Evolutionary conservation across 2,329 filamentous ascomycete species (phyloP).

Genomic region (Talaromyces verruculosus): DNA sequence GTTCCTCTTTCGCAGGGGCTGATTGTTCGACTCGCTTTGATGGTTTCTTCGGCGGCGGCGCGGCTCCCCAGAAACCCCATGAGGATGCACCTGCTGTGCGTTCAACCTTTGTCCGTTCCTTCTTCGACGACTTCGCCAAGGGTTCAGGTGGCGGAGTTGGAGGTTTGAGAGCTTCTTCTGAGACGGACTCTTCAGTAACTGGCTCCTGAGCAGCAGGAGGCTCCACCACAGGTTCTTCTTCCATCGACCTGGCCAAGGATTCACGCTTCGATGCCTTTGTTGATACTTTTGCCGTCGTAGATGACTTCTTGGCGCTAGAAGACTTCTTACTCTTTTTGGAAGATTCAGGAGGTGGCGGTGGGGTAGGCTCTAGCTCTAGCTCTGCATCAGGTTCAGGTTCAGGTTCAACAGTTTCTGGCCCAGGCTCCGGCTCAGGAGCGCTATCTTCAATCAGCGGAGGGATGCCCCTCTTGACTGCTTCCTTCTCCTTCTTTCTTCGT

Average conservation of each 20-base stretch:
- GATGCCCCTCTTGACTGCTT: slow-evolving; percentile 18
- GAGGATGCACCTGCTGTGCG: slow-evolving; percentile 65
- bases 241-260: slow-evolving; percentile 26
- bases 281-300: slow-evolving; percentile 25
- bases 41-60: slow-evolving; percentile 49
- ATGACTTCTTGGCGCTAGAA: slow-evolving; percentile 27
- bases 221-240: slow-evolving; percentile 14
- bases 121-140: slow-evolving; percentile 62
- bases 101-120: slow-evolving; percentile 73
- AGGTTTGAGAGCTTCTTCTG: slow-evolving; percentile 26
- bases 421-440: slow-evolving; percentile 22
- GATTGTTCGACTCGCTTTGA: slow-evolving; percentile 47
- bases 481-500: slow-evolving; percentile 18
- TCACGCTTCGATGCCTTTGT: slow-evolving; percentile 25
- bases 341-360: slow-evolving; percentile 21
- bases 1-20: slow-evolving; percentile 39
- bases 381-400: slow-evolving; percentile 28
- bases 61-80: slow-evolving; percentile 74
- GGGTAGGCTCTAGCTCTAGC: slow-evolving; percentile 5
- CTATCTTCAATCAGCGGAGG: slow-evolving; percentile 8
- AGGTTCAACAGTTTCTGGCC: slow-evolving; percentile 2
- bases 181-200: slow-evolving; percentile 27
- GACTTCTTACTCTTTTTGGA: slow-evolving; percentile 37
- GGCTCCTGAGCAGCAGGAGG: slow-evolving; percentile 25
- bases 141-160: slow-evolving; percentile 56